Base-by-base conservation (phyloP, 768 basidiomycete species). In the Tephrocybe sp. region DNA sequence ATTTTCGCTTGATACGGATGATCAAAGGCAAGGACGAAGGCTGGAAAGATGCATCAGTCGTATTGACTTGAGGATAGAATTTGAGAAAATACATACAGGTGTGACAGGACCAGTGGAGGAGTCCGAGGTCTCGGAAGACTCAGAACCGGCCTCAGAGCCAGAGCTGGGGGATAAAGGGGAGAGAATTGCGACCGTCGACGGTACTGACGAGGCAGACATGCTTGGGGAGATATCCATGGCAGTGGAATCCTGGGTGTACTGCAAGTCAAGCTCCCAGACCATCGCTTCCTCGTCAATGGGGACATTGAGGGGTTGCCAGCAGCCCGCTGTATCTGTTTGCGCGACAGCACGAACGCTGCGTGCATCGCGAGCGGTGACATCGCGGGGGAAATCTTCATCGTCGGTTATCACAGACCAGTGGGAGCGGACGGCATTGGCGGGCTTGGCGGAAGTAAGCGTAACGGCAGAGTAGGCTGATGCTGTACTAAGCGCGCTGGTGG, bases 1-100 rank as follows among this genome's bases (percentile, higher is more conserved):
- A 69, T 54, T 73, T 73, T 57, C 73, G 70, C 55, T 74, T 75
- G 50, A 68, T 62, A 25, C 68, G 63, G 44, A 66, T 62, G 55
- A 61, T 57, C 24, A 69, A 32, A 10, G 62, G 58, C 11, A 54
- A 46, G 17, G 51, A 24, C 26, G 23, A 23, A 6, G 51, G 45
- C 51, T 53, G 25, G 9, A 45, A 33, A 9, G 32, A 26, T 6
- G 10, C n/a, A n/a, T n/a, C n/a, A n/a, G n/a, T n/a, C n/a, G n/a
- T n/a, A n/a, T n/a, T n/a, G n/a, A n/a, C n/a, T n/a, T 49, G n/a
- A 41, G 46, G 50, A 25, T 34, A 51, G 14, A 32, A 37, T 18
- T 38, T 17, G 42, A 25, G 37, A 30, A 45, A 26, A 24, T 45
- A 56, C 68, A 55, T 38, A 70, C 66, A 18, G 70, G 69, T 0